Conservation (phyloP, 2,329 filamentous ascomycete species). For the Dryadomyces quercivorus region DNA sequence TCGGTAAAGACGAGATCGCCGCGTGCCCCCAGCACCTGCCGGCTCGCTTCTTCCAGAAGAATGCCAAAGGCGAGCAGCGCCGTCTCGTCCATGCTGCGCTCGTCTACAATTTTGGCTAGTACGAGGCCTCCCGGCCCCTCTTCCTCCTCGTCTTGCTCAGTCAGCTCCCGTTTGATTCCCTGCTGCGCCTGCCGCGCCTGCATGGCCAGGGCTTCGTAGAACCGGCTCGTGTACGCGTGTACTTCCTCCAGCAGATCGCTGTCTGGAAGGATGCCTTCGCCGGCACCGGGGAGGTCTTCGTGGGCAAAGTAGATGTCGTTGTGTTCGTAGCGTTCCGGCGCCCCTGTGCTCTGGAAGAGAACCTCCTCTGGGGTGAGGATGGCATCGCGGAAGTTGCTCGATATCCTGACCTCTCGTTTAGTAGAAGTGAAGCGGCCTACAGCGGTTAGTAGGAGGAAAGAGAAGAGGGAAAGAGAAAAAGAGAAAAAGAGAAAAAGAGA, state of each 20-base stretch:
- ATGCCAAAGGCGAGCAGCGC: constrained; percentile 65
- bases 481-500: neutral
- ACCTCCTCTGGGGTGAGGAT: constrained; percentile 55
- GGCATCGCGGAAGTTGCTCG: constrained; percentile 19
- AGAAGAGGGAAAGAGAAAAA: neutral
- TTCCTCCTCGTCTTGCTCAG: neutral
- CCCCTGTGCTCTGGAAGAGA: constrained; percentile 52
- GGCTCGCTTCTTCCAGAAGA: constrained; percentile 57
- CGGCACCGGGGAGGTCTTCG: constrained; percentile 37
- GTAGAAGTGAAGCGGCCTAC: constrained; percentile 24
- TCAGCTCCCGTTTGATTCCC: neutral
- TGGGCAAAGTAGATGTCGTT: constrained; percentile 60
- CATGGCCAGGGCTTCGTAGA: constrained; percentile 37
- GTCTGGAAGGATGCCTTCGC: constrained; percentile 44
- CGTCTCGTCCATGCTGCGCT: constrained; percentile 63
- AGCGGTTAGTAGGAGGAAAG: neutral
- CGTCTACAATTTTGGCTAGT: constrained; percentile 26
- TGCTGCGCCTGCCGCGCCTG: neutral
- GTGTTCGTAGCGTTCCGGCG: constrained; percentile 57
- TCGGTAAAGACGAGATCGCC: constrained; percentile 66
- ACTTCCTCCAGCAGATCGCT: constrained; percentile 58
- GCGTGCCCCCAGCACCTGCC: constrained; percentile 45
- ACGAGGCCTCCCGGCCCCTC: constrained; percentile 4
- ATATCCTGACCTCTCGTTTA: constrained; percentile 6
- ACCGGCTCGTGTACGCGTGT: constrained; percentile 55